phyloP scores from a whole-genome alignment of 2,329 filamentous ascomycete genomes.

The Colletotrichum camelliae region DNA sequence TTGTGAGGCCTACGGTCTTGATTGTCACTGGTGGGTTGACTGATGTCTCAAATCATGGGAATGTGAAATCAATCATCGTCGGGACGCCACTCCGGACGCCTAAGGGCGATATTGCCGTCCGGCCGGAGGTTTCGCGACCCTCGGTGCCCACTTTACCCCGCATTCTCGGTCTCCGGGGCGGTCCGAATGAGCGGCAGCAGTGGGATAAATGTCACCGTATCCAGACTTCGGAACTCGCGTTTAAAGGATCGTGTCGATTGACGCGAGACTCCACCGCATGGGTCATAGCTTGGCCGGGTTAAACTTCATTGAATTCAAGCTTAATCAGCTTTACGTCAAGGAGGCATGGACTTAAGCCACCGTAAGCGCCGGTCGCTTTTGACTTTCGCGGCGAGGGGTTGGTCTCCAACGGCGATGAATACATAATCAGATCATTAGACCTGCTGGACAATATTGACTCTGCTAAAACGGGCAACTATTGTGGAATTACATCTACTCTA shows the following conservation, averaged over 20 bases:
- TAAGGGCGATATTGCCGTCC: fast-evolving
- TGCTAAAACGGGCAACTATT: fast-evolving
- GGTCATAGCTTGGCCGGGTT: background rate
- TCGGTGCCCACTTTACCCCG: background rate
- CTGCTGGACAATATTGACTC: fast-evolving
- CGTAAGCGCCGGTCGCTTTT: background rate
- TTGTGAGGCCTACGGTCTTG: no score
- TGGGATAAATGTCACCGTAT: background rate
- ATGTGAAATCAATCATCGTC: background rate
- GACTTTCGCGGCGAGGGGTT: background rate
- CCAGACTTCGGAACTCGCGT: background rate
- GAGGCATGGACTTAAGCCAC: background rate
- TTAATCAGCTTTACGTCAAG: background rate
- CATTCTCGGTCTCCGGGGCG: background rate
- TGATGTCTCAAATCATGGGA: background rate
- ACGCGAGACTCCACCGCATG: background rate
- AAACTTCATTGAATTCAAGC: background rate
- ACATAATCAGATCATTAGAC: background rate
- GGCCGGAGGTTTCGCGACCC: background rate
- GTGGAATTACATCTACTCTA: background rate
- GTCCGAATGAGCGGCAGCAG: background rate
- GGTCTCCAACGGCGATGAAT: background rate
- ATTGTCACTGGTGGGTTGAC: no score
- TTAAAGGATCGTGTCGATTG: background rate
- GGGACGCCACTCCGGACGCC: background rate